Evolutionary conservation across 2,329 filamentous ascomycete species (phyloP).

Genomic region (Cercospora canescens): DNA sequence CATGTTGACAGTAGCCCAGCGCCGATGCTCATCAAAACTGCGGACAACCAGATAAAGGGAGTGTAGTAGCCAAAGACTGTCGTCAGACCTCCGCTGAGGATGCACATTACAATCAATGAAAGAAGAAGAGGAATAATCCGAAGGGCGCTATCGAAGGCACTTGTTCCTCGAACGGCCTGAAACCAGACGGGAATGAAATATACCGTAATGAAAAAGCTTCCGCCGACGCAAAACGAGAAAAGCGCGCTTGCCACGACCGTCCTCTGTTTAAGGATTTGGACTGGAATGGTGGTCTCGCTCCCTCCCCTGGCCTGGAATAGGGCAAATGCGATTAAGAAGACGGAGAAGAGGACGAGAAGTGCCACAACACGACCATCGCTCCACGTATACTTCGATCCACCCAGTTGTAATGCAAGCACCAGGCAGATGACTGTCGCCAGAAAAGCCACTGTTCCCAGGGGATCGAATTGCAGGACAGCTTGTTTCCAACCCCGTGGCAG

Average conservation of each 20-base stretch:
- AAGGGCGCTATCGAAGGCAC: conserved; percentile 49
- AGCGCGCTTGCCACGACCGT: conserved; percentile 37
- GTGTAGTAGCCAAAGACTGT: conserved; percentile 27
- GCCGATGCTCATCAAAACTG: conserved; percentile 10
- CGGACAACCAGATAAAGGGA: conserved; percentile 36
- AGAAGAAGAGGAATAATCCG: conserved; percentile 45
- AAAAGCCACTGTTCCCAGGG: conserved; percentile 36
- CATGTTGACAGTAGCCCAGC: conserved; percentile 46
- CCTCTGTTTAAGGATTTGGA: conserved; percentile 42
- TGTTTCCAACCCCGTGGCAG: conserved; percentile 21
- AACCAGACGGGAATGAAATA: conserved; percentile 44
- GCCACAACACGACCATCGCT: conserved; percentile 41
- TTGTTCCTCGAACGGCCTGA: conserved; percentile 51
- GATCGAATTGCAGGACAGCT: conserved; percentile 41
- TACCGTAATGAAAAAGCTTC: conserved; percentile 45
- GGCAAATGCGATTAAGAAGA: conserved; percentile 59
- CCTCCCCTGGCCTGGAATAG: conserved; percentile 54
- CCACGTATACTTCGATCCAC: conserved; percentile 38
- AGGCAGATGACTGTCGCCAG: conserved; percentile 43
- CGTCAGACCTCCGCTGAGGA: conserved; percentile 1
- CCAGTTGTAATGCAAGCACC: conserved; percentile 49
- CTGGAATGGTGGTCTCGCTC: conserved; percentile 44
- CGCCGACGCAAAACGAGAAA: conserved; percentile 39
- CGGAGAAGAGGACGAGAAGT: conserved; percentile 36
- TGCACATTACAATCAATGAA: conserved; percentile 10